Evolutionary conservation across 192 early-diverging fungal species (phyloP).

Genomic region (Backusella tarrabulga): DNA sequence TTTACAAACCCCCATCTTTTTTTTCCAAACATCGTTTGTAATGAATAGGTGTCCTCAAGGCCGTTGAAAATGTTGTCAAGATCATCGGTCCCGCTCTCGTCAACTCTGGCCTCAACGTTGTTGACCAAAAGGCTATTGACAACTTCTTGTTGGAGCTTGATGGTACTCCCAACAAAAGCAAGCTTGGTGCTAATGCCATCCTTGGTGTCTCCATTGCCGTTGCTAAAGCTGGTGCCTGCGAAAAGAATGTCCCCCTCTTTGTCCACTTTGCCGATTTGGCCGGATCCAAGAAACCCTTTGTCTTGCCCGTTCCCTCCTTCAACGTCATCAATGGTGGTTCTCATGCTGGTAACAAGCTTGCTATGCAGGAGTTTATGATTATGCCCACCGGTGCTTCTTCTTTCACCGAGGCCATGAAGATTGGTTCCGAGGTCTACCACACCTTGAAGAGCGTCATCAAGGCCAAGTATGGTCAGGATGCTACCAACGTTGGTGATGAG

Average conservation of each 20-base stretch:
- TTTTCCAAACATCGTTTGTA: neutral
- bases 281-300: slow-evolving; percentile 77
- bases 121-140: slow-evolving; percentile 87
- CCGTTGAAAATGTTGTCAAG: slow-evolving; percentile 90
- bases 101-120: slow-evolving; percentile 77
- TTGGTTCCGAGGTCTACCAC: slow-evolving; percentile 98
- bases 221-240: slow-evolving; percentile 91
- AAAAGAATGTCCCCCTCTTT: slow-evolving; percentile 94
- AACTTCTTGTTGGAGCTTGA: slow-evolving; percentile 90
- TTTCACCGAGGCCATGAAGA: slow-evolving; percentile 97
- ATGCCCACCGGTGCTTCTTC: slow-evolving; percentile 90
- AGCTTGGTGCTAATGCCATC: slow-evolving; percentile 97
- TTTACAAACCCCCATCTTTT: neutral
- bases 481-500: slow-evolving; percentile 99
- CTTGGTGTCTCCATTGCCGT: slow-evolving; percentile 98
- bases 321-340: slow-evolving; percentile 99
- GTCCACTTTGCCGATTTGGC: slow-evolving; percentile 91
- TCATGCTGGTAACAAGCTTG: slow-evolving; percentile 99
- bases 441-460: slow-evolving; percentile 95
- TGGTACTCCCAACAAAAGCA: slow-evolving; percentile 94
- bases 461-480: slow-evolving; percentile 98
- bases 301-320: slow-evolving; percentile 95
- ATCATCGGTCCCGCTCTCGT: slow-evolving; percentile 84
- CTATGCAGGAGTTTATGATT: slow-evolving; percentile 99
- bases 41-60: slow-evolving; percentile 80